Conservation (phyloP, 2,329 filamentous ascomycete genomes). For the Fragosphaeria purpurea region DNA sequence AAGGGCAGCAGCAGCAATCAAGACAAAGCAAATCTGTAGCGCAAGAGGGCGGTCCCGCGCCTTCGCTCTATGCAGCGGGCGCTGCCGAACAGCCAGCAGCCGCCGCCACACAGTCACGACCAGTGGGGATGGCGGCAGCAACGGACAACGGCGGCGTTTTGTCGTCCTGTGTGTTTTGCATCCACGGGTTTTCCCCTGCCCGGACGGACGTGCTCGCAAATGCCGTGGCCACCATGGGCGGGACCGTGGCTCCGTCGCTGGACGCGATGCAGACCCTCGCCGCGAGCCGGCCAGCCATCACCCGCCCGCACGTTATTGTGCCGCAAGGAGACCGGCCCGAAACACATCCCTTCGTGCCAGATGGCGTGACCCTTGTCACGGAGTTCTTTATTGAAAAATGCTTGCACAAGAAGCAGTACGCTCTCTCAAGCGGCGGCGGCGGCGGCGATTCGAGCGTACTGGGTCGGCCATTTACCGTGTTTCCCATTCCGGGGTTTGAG, state of each 20-base stretch:
- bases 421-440: constrained; percentile 58
- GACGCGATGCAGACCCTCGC: constrained; percentile 27
- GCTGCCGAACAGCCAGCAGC: neutral
- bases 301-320: constrained; percentile 42
- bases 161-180: constrained; percentile 45
- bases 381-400: constrained; percentile 93
- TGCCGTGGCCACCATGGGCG: constrained; percentile 39
- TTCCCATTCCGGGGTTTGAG: constrained; percentile 60
- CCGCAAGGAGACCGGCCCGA: constrained; percentile 40
- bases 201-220: constrained; percentile 39
- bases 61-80: neutral
- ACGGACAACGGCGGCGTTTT: constrained; percentile 25
- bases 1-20: neutral
- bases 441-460: constrained; percentile 55
- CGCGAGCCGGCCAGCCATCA: constrained; percentile 12
- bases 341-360: constrained; percentile 30
- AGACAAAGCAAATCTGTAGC: neutral
- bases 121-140: neutral
- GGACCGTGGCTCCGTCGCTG: constrained; percentile 31
- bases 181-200: constrained; percentile 47
- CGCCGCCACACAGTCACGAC: neutral
- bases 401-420: constrained; percentile 62
- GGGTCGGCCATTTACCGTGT: constrained; percentile 63
- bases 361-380: constrained; percentile 51
- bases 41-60: neutral